Conservation (phyloP, 257 asterid species). For the Knoxia roxburghii region DNA sequence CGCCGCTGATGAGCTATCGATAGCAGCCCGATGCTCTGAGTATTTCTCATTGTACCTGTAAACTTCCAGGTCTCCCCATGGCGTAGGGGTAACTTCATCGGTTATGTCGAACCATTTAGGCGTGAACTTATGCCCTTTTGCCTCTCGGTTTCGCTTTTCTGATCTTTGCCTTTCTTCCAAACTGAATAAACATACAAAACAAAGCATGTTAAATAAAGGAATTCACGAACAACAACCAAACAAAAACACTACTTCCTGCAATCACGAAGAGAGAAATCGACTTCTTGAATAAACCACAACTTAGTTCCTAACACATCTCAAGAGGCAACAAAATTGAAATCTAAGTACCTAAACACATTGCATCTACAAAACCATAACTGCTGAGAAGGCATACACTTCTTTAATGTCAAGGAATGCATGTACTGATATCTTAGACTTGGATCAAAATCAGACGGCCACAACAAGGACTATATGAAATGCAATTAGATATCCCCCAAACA, state of each 20-base stretch:
- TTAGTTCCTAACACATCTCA: not conserved
- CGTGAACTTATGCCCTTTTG: slow-evolving; percentile 54
- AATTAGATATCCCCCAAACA: not conserved
- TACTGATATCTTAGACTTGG: not conserved
- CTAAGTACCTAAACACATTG: not conserved
- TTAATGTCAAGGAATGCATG: not conserved
- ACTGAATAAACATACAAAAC: slow-evolving; percentile 22
- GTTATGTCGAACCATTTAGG: slow-evolving; percentile 88
- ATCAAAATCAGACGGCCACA: not conserved
- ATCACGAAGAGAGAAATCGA: not conserved
- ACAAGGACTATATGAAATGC: too few species aligned
- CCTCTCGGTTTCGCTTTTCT: slow-evolving; percentile 82
- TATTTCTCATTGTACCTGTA: slow-evolving; percentile 69
- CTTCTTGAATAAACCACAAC: not conserved
- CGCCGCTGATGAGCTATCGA: slow-evolving; percentile 37
- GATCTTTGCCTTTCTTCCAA: slow-evolving; percentile 97
- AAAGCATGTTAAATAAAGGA: too few species aligned
- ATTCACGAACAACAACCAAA: too few species aligned
- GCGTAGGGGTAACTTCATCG: slow-evolving; percentile 68
- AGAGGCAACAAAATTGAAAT: not conserved
- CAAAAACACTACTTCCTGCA: not conserved
- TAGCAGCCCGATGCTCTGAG: slow-evolving; percentile 50
- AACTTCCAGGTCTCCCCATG: slow-evolving; percentile 95
- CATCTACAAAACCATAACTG: not conserved
- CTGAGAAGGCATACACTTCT: not conserved